A percentile compares a stretch with the other conserved stretches of the same genome.
Evolutionary conservation across 2,329 filamentous ascomycete species (phyloP).

Genomic region (Pseudocercospora musae): DNA sequence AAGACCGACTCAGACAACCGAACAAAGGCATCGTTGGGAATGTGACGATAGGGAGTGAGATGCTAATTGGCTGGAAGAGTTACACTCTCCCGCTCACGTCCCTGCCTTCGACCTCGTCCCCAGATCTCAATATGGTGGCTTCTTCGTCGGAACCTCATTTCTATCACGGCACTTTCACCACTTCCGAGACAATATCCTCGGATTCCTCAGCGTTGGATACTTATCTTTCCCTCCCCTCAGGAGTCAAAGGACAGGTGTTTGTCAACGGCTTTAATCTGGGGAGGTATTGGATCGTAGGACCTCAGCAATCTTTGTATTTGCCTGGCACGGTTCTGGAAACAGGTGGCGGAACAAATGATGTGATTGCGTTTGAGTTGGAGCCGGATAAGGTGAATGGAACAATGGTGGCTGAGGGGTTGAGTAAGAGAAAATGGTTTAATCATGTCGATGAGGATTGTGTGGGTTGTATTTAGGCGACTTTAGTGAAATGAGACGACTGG

Average conservation of each 20-base stretch:
- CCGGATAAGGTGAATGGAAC: conserved; percentile 9
- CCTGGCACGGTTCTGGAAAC: conserved; percentile 8
- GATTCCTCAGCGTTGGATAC: conserved; percentile 5
- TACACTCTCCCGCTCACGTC: conserved; percentile 35
- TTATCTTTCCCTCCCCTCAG: conserved; percentile 7
- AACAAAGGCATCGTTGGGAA: conserved; percentile 46
- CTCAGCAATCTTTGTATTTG: conserved; percentile 15
- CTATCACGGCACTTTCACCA: conserved; percentile 24
- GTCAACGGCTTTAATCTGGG: conserved; percentile 15
- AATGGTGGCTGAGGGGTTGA: conserved; percentile 7
- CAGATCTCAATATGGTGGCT: background rate
- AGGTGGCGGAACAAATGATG: background rate
- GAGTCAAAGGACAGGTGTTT: conserved; percentile 12
- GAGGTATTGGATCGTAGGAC: conserved; percentile 14
- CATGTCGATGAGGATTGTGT: conserved; percentile 9
- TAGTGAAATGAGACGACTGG: background rate
- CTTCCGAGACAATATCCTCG: background rate
- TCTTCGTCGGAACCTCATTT: conserved; percentile 17
- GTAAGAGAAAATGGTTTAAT: conserved; percentile 9
- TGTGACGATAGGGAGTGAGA: conserved; percentile 39
- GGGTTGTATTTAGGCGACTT: conserved; percentile 1
- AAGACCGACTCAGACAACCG: conserved; percentile 38
- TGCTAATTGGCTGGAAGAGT: conserved; percentile 41
- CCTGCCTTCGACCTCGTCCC: background rate
- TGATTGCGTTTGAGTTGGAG: conserved; percentile 12